Conservation (phyloP, 2,329 filamentous ascomycete species). For the Periglandula ipomoeae region DNA sequence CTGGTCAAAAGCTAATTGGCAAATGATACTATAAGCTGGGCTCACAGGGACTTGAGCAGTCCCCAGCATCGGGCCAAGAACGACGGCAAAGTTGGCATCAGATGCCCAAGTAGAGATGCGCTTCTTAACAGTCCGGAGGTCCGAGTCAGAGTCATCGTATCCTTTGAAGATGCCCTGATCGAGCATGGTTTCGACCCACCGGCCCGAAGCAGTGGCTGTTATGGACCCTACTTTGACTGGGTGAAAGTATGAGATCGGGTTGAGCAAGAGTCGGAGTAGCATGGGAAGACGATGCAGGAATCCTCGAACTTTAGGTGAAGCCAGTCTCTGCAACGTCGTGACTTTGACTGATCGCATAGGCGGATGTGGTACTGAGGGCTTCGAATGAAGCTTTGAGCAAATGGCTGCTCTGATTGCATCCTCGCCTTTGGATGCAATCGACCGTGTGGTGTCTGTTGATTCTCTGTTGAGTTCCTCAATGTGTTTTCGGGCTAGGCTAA, state of each 20-base stretch:
- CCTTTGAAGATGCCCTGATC: slow-evolving; percentile 6
- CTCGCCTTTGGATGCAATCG: neutral
- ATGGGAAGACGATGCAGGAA: slow-evolving; percentile 6
- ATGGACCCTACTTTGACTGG: slow-evolving; percentile 5
- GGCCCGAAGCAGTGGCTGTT: slow-evolving; percentile 6
- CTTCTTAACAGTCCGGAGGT: neutral
- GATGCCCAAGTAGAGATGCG: slow-evolving; percentile 6
- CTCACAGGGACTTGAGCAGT: slow-evolving; percentile 3
- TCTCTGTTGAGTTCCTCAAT: neutral
- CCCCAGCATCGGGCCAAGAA: slow-evolving; percentile 1
- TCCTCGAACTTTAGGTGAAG: neutral
- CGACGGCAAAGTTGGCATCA: slow-evolving; percentile 6
- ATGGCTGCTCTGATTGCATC: slow-evolving; percentile 1
- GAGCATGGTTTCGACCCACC: slow-evolving; percentile 6
- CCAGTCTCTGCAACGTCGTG: slow-evolving; percentile 5
- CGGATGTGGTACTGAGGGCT: slow-evolving; percentile 7
- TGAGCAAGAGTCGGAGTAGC: slow-evolving; percentile 7
- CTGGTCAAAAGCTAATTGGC: slow-evolving; percentile 3
- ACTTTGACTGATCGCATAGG: slow-evolving; percentile 7
- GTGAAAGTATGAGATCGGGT: slow-evolving; percentile 5
- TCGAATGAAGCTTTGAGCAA: slow-evolving; percentile 5
- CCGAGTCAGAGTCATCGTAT: slow-evolving; percentile 4
- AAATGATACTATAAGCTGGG: neutral
- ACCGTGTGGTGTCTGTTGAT: neutral
- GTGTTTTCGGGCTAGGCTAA: neutral